Evolutionary conservation across 2,329 filamentous ascomycete genomes (phyloP).

Genomic region (Chalaropsis ovoidea): DNA sequence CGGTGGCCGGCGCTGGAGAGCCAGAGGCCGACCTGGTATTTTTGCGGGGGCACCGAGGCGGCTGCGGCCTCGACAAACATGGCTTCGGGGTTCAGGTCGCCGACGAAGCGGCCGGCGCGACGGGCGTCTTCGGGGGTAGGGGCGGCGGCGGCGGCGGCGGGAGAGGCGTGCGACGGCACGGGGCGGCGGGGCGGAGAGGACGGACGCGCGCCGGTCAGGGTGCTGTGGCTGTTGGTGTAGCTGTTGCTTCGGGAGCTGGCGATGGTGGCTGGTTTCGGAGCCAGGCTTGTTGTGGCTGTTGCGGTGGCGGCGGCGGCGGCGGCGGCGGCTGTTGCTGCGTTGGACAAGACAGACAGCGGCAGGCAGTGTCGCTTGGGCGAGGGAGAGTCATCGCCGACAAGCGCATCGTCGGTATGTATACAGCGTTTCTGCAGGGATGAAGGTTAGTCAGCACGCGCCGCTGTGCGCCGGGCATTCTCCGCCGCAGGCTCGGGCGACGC

Average conservation of each 20-base stretch:
- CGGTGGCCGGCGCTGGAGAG: slow-evolving; percentile 30
- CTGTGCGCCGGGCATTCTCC: background rate
- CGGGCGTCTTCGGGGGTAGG: slow-evolving; percentile 1
- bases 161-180: slow-evolving; percentile 9
- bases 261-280: background rate
- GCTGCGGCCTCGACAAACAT: slow-evolving; percentile 48
- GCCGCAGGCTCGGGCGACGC: background rate
- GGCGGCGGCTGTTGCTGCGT: background rate
- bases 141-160: slow-evolving; percentile 3
- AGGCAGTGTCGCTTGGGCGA: slow-evolving; percentile 15
- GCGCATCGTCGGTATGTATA: slow-evolving; percentile 31
- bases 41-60: slow-evolving; percentile 32
- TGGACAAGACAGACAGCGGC: slow-evolving; percentile 19
- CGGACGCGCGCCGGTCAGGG: background rate
- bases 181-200: background rate
- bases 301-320: slow-evolving; percentile 4
- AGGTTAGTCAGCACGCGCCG: background rate
- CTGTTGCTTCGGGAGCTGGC: background rate
- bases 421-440: slow-evolving; percentile 36
- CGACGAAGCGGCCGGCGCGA: slow-evolving; percentile 42
- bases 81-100: slow-evolving; percentile 50
- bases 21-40: slow-evolving; percentile 49
- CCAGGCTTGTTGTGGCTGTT: background rate
- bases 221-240: background rate
- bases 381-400: slow-evolving; percentile 15